These are phyloP conservation scores for Microcyclospora pomicola DNA, from an alignment of 2,329 filamentous ascomycete genomes.

Conservation along the genomic window DNA sequence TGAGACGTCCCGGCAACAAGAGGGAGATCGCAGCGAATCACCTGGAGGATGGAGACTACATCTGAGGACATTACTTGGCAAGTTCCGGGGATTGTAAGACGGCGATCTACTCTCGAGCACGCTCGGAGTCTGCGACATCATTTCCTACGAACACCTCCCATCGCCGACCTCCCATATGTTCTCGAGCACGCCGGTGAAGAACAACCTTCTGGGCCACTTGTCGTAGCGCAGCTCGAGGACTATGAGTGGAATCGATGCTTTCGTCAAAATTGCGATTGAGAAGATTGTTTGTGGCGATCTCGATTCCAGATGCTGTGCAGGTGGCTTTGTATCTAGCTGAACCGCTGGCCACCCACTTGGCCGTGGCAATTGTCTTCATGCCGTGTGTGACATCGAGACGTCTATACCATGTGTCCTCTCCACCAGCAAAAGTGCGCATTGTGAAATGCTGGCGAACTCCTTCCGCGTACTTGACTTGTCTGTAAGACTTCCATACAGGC, in stretches of 20 bases:
- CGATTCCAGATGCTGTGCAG: constrained; percentile 21
- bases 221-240: constrained; percentile 29
- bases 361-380: constrained; percentile 2
- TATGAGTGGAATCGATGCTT: constrained; percentile 29
- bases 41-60: no score
- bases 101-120: no score
- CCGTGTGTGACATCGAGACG: constrained; percentile 29
- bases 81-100: no score
- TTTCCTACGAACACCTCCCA: constrained; percentile 21
- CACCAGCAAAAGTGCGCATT: constrained; percentile 33
- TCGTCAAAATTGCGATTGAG: constrained; percentile 25
- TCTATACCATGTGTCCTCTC: constrained; percentile 39
- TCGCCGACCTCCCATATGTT: constrained; percentile 20
- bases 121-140: no score
- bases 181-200: constrained; percentile 30
- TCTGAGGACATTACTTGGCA: no score
- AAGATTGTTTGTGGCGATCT: constrained; percentile 28
- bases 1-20: no score
- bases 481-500: no score
- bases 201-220: constrained; percentile 37
- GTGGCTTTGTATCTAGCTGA: constrained; percentile 21
- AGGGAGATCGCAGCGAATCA: no score
- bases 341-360: constrained; percentile 25
- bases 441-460: constrained; percentile 34
- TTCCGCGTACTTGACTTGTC: constrained; percentile 38